Conservation (phyloP, 2,329 filamentous ascomycete genomes). For the Fonsecaea multimorphosa region DNA sequence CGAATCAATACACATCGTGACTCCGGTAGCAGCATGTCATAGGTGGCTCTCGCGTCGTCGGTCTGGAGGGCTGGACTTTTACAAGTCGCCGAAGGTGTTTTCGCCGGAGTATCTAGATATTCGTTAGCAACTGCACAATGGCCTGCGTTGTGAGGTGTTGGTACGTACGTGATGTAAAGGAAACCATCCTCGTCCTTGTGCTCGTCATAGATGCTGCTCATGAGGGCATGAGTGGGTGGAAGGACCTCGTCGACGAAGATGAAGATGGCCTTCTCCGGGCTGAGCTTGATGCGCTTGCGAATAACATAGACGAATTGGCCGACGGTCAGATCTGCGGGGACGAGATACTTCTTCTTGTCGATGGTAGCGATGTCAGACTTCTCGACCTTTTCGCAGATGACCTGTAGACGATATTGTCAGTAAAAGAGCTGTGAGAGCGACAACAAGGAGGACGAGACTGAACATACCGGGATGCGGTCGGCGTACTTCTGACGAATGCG, state of each 20-base stretch:
- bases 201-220: conserved; percentile 99
- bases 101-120: conserved; percentile 82
- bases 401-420: conserved; percentile 59
- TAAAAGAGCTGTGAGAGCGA: conserved; percentile 19
- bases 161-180: conserved; percentile 89
- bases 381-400: conserved; percentile 99
- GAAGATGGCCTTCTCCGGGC: conserved; percentile 99
- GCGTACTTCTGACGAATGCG: conserved; percentile 99
- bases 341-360: conserved; percentile 99
- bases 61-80: conserved; percentile 6
- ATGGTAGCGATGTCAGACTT: conserved; percentile 99
- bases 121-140: conserved; percentile 38
- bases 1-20: conserved; percentile 24
- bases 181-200: conserved; percentile 92
- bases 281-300: conserved; percentile 99
- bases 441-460: conserved; percentile 12
- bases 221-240: conserved; percentile 92
- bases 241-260: conserved; percentile 99
- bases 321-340: conserved; percentile 95
- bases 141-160: neutral
- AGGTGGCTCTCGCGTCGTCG: conserved; percentile 1
- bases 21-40: conserved; percentile 1
- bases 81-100: conserved; percentile 83
- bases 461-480: conserved; percentile 93
- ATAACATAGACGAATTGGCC: conserved; percentile 99